Conservation (phyloP, 192 early-diverging fungal genomes). For the Coemansia asiatica region DNA sequence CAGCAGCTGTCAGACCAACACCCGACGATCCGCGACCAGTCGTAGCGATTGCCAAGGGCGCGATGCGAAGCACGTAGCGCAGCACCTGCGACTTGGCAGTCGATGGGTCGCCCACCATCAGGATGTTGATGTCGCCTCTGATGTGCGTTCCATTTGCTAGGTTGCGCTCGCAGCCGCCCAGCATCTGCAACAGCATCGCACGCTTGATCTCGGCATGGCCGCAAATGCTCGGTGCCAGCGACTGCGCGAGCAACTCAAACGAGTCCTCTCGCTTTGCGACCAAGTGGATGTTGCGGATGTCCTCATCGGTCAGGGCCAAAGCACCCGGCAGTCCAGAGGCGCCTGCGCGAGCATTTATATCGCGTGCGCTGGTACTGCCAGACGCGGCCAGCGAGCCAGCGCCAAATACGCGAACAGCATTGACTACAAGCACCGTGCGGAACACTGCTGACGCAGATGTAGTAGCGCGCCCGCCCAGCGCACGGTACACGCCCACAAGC, state of each 20-base stretch:
- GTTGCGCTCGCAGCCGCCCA: conserved; percentile 95
- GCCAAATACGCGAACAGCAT: conserved; percentile 73
- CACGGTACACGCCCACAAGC: conserved; percentile 90
- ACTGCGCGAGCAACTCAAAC: conserved; percentile 80
- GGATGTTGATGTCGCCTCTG: conserved; percentile 95
- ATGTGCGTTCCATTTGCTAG: conserved; percentile 93
- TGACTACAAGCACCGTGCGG: conserved; percentile 87
- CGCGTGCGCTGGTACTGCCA: conserved; percentile 13
- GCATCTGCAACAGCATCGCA: conserved; percentile 82
- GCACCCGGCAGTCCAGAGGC: conserved; percentile 54
- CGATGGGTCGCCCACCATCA: conserved; percentile 98
- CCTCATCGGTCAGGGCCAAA: conserved; percentile 73
- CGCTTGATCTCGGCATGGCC: conserved; percentile 96
- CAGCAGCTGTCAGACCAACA: conserved; percentile 96
- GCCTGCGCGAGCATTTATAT: conserved; percentile 24
- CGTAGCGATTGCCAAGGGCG: conserved; percentile 94
- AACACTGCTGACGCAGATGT: conserved; percentile 81
- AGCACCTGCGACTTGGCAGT: conserved; percentile 98
- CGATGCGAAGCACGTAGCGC: conserved; percentile 91
- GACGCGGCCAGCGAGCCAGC: conserved; percentile 74
- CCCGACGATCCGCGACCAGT: conserved; percentile 96
- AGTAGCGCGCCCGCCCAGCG: conserved; percentile 76
- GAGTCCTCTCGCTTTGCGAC: conserved; percentile 68
- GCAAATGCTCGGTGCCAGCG: conserved; percentile 85
- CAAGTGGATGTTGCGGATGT: conserved; percentile 83